These are phyloP conservation scores for Naganishia kalamii DNA, from an alignment of 768 basidiomycete genomes.

Conservation along the genomic window DNA sequence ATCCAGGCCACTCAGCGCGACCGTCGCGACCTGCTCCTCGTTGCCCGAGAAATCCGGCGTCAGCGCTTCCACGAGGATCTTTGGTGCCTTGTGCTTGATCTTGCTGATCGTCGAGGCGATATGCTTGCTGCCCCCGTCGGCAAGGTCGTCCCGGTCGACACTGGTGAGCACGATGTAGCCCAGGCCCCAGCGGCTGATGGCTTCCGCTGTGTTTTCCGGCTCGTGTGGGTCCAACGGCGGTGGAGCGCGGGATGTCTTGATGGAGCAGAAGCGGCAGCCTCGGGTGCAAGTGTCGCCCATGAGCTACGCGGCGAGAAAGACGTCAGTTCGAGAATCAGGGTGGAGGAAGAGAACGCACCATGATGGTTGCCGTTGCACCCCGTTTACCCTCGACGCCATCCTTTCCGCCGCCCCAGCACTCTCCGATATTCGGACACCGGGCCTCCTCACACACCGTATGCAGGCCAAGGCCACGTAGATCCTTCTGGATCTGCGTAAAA, in stretches of 20 bases:
- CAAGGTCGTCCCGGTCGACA: conserved; percentile 92
- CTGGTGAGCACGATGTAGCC: conserved; percentile 96
- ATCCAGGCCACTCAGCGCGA: conserved; percentile 89
- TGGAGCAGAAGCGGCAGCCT: conserved; percentile 94
- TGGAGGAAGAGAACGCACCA: conserved; percentile 56
- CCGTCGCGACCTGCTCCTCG: conserved; percentile 64
- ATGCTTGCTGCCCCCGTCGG: conserved; percentile 84
- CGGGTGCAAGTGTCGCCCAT: conserved; percentile 99
- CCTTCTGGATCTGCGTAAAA: conserved; percentile 88
- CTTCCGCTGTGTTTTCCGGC: conserved; percentile 96
- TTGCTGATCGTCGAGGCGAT: conserved; percentile 91
- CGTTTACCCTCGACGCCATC: conserved; percentile 67
- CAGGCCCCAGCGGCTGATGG: conserved; percentile 93
- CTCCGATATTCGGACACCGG: conserved; percentile 97
- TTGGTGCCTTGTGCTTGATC: conserved; percentile 96
- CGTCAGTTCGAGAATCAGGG: background rate
- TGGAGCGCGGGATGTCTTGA: conserved; percentile 83
- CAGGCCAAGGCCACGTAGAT: conserved; percentile 79
- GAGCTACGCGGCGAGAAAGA: conserved; percentile 53
- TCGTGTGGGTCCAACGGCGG: conserved; percentile 91
- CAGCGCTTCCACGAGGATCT: conserved; percentile 91
- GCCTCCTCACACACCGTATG: conserved; percentile 99
- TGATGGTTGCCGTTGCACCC: conserved; percentile 93
- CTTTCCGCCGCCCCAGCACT: conserved; percentile 85
- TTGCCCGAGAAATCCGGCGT: conserved; percentile 89